Conservation (phyloP, 2,329 filamentous ascomycete genomes). For the Phyllosticta citrichinensis region DNA sequence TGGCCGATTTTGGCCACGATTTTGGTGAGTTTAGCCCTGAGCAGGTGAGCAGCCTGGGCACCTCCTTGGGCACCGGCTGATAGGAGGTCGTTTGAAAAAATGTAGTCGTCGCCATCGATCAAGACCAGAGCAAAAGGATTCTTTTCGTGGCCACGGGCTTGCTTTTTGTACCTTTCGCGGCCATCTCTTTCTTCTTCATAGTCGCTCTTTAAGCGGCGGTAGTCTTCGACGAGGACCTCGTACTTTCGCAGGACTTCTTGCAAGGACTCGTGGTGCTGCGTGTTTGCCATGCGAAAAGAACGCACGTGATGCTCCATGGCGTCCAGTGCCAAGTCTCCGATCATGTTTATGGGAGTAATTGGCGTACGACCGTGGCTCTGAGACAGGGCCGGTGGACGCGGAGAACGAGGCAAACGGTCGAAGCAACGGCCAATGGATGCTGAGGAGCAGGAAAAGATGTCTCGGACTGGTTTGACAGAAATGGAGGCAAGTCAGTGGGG, state of each 20-base stretch:
- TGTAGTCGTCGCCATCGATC: conserved; percentile 53
- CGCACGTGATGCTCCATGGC: conserved; percentile 7
- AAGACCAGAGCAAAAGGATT: conserved; percentile 52
- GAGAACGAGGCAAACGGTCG: background rate
- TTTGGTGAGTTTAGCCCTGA: conserved; percentile 42
- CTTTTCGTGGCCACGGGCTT: conserved; percentile 28
- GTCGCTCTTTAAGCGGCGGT: conserved; percentile 8
- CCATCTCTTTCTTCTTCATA: conserved; percentile 11
- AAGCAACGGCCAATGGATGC: background rate
- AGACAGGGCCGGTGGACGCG: background rate
- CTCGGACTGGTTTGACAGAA: background rate
- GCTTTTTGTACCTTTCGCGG: conserved; percentile 11
- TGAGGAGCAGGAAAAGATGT: background rate
- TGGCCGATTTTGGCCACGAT: conserved; percentile 30
- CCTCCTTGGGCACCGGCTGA: conserved; percentile 44
- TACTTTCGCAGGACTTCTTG: conserved; percentile 9
- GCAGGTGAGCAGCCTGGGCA: conserved; percentile 42
- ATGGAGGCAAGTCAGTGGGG: background rate
- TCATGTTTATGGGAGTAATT: background rate
- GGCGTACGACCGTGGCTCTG: background rate
- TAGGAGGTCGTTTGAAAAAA: conserved; percentile 43
- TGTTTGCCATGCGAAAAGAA: conserved; percentile 3
- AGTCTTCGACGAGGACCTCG: conserved; percentile 6
- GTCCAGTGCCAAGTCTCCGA: conserved; percentile 7
- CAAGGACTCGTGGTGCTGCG: conserved; percentile 5